Base-by-base conservation (phyloP, 2,329 filamentous ascomycete genomes). In the Camillea tinctor region DNA sequence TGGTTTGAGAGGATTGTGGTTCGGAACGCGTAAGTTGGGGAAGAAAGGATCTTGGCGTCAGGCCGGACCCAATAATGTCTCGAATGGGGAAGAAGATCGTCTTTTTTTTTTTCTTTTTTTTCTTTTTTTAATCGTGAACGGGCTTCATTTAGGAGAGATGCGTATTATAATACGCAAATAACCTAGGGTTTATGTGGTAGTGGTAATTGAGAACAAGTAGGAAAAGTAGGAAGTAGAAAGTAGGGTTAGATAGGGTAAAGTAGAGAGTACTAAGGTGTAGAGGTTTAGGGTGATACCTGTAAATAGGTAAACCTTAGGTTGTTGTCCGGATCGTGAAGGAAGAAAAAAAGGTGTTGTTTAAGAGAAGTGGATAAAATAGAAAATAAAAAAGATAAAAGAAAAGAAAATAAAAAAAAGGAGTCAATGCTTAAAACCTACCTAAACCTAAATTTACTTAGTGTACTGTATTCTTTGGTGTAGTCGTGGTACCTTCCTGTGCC, bases 321-420 rank as follows among this genome's bases (percentile, higher is more conserved):
- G 26, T 30, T 30, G 26, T 30, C 26, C 26, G 26, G 6, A 30
- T 13, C 13, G 26, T 15, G 13, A 15, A 15, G 36, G 17, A 44
- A 19, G 17, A n/a, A 21, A 24, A 17, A 51, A 13, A 24, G 50
- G 22, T 51, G 50, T 19, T 19, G 23, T 9, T 54, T 26, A 19
- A 54, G 52, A 52, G 20, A 22, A 26, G 26, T 30, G 26, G 26
- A 11, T 30, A 30, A 30, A 30, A 30, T 9, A 30, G 7, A 30
- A 30, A 13, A 40, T 8, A 40, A 48, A 22, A 23, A 59, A 59
- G 52, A 19, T 9, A 30, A 26, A 21, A 23, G 49, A 59, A 57
- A 53, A 36, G 20, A 55, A 44, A 22, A 30, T 4, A 51, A 50
- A 52, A 36, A 54, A 22, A 48, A 55, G 54, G 48, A 59, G 23